These are phyloP conservation scores for Phytopythium kandeliae DNA, from an alignment of 352 stramenopile species.

Conservation along the genomic window DNA sequence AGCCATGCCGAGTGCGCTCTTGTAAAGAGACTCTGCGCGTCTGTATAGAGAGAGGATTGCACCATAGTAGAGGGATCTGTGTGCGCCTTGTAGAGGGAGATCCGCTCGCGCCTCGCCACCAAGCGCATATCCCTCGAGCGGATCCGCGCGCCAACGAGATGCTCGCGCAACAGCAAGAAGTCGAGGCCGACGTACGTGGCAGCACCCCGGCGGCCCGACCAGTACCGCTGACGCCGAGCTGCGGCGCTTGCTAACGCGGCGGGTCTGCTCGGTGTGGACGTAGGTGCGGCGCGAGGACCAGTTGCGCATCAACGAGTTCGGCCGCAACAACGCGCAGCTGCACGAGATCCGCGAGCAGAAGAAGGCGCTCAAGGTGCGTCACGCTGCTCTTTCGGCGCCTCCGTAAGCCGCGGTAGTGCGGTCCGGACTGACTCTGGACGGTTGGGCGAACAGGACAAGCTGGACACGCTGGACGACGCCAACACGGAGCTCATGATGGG, in stretches of 20 bases:
- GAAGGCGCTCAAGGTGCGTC: conserved; percentile 81
- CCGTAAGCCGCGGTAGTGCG: not conserved
- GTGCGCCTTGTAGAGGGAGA: conserved; percentile 6
- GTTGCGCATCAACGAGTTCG: conserved; percentile 98
- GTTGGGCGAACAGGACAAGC: conserved; percentile 63
- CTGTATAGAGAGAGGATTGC: conserved; percentile 7
- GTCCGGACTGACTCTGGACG: not conserved
- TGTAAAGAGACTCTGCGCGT: no score
- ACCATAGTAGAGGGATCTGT: not conserved
- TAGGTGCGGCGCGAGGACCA: conserved; percentile 96
- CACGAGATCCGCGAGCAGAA: conserved; percentile 91
- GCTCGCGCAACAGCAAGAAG: conserved; percentile 77
- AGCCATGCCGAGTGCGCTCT: conserved; percentile 5
- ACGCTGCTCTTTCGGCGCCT: not conserved
- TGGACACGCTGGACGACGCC: conserved; percentile 96
- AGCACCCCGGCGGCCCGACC: no score
- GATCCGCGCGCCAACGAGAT: conserved; percentile 20
- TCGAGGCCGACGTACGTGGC: conserved; percentile 67
- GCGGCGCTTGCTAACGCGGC: not conserved
- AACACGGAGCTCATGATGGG: conserved; percentile 98
- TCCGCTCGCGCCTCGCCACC: not conserved
- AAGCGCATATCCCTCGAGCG: not conserved
- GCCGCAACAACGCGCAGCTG: conserved; percentile 92
- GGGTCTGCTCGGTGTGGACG: not conserved
- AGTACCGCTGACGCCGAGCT: no score